Percentiles rank a stretch among this genome's conserved stretches.
Conservation (phyloP, 768 basidiomycete genomes). For the Lentinula aciculospora region DNA sequence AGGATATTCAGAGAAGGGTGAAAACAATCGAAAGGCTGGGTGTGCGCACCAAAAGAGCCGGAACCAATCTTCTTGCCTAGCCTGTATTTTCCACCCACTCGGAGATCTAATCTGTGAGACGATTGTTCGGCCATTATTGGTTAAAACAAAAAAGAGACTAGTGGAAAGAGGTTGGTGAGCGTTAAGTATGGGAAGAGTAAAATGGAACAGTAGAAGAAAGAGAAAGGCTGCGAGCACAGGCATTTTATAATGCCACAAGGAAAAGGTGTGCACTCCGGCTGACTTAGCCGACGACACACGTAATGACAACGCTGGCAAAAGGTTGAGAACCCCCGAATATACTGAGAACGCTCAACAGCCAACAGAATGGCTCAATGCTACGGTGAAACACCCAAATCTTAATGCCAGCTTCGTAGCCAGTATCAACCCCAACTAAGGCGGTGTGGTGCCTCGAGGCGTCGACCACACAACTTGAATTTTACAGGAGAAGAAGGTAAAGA, state of each 20-base stretch:
- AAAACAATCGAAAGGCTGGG: constrained; percentile 8
- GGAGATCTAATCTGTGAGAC: constrained; percentile 74
- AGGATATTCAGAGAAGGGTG: background rate
- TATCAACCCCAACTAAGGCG: background rate
- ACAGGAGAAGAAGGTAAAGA: background rate
- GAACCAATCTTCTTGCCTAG: constrained; percentile 99
- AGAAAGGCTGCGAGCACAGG: background rate
- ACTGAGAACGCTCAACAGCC: background rate
- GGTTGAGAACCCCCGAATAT: background rate
- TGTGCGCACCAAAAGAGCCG: constrained; percentile 85
- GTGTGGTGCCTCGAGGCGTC: background rate
- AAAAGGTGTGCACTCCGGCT: constrained; percentile 9
- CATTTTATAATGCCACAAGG: constrained; percentile 14
- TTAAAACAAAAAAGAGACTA: constrained; percentile 8
- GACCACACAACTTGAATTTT: background rate
- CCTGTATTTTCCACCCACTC: constrained; percentile 93
- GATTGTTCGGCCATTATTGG: constrained; percentile 66
- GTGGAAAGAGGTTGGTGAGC: constrained; percentile 10
- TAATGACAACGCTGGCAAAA: constrained; percentile 3
- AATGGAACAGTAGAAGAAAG: background rate
- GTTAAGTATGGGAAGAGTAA: constrained; percentile 6
- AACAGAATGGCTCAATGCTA: too few relatives aligned
- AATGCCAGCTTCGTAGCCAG: background rate
- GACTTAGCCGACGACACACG: constrained; percentile 9
- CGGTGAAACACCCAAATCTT: background rate